A percentile compares a stretch with the other conserved stretches of the same genome.
These are phyloP conservation scores for Suillus lakei DNA, from an alignment of 768 basidiomycete genomes.

Conservation along the genomic window DNA sequence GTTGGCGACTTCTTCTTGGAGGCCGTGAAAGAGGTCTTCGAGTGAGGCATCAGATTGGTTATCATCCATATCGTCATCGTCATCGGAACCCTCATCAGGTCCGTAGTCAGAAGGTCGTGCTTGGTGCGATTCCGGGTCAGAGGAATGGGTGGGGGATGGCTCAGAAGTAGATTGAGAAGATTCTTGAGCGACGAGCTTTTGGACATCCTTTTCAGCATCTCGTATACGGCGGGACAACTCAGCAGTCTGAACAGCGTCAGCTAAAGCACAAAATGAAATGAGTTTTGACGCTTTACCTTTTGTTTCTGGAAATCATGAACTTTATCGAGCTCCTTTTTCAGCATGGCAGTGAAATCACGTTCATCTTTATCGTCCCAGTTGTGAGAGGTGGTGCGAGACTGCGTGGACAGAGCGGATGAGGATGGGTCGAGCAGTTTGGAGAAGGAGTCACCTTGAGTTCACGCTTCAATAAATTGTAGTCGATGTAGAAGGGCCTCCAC, in stretches of 20 bases:
- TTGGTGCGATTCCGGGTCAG: conserved; percentile 64
- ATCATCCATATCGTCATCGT: conserved; percentile 48
- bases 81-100: conserved; percentile 70
- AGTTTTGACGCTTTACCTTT: conserved; percentile 60
- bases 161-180: conserved; percentile 27
- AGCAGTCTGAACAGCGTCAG: conserved; percentile 54
- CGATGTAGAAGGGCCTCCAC: conserved; percentile 90
- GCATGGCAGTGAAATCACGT: conserved; percentile 74
- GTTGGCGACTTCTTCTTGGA: conserved; percentile 94
- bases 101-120: conserved; percentile 47
- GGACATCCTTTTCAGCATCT: conserved; percentile 81
- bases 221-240: conserved; percentile 84
- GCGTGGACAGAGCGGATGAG: background rate
- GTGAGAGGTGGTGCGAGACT: conserved; percentile 57
- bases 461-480: conserved; percentile 89
- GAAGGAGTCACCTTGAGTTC: conserved; percentile 72
- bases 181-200: conserved; percentile 72
- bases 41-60: conserved; percentile 71
- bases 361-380: conserved; percentile 84
- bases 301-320: conserved; percentile 91
- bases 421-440: background rate
- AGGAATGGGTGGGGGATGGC: conserved; percentile 25
- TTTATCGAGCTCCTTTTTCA: conserved; percentile 90
- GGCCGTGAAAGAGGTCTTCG: conserved; percentile 82
- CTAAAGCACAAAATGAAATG: conserved; percentile 8